phyloP scores from a whole-genome alignment of 805 yeast species.

The Wickerhamomyces subpelliculosus region DNA sequence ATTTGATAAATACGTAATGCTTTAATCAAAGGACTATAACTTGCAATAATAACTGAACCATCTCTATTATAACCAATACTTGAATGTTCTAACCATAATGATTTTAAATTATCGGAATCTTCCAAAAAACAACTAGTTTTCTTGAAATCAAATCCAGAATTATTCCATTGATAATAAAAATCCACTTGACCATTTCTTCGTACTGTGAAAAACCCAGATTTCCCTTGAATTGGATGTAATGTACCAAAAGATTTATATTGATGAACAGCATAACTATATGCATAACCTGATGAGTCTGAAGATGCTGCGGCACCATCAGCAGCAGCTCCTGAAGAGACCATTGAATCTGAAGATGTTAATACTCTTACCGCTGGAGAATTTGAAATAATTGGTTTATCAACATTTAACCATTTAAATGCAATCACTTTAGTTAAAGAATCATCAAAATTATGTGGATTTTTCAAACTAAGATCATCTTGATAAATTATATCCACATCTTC shows the following conservation, averaged over 20 bases:
- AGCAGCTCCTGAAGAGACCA: constrained; percentile 4
- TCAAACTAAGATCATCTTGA: constrained; percentile 31
- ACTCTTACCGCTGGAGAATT: constrained; percentile 49
- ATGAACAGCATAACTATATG: constrained; percentile 48
- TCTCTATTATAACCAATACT: constrained; percentile 48
- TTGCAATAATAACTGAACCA: constrained; percentile 37
- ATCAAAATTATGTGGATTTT: constrained; percentile 31
- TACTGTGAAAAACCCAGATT: constrained; percentile 64
- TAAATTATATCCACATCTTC: constrained; percentile 24
- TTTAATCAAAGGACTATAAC: constrained; percentile 29
- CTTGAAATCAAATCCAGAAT: constrained; percentile 51
- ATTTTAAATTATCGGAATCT: constrained; percentile 13
- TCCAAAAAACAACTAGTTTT: constrained; percentile 29
- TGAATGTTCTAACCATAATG: constrained; percentile 26
- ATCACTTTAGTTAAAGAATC: constrained; percentile 31
- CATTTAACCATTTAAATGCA: constrained; percentile 65
- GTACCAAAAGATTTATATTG: constrained; percentile 56
- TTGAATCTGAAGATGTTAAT: constrained; percentile 7
- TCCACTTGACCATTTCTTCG: constrained; percentile 55
- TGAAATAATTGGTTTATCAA: constrained; percentile 59
- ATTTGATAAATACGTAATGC: constrained; percentile 36
- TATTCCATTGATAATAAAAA: constrained; percentile 54
- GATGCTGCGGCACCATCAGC: background rate
- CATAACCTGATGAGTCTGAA: constrained; percentile 4
- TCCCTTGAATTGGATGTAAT: constrained; percentile 59